A percentile compares a stretch with the other conserved stretches of the same genome.
Conservation (phyloP, 2,329 filamentous ascomycete species). For the Calonectria ilicicola region DNA sequence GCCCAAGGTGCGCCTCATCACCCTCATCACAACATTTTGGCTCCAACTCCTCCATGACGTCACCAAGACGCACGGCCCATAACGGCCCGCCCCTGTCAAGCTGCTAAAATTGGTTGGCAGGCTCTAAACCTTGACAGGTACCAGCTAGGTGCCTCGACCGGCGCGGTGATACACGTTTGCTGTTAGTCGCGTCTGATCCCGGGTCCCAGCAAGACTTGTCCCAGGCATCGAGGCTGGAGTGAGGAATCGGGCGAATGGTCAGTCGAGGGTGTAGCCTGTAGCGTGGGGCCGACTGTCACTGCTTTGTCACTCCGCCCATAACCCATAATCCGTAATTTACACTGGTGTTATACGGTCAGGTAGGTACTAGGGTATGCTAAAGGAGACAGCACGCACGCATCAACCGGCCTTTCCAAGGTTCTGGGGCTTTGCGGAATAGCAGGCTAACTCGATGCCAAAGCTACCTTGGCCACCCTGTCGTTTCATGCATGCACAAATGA, state of each 20-base stretch:
- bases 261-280: background rate
- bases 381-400: background rate
- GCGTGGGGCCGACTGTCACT: background rate
- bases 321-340: no score
- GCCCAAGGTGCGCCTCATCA: background rate
- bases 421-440: background rate
- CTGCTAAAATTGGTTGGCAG: background rate
- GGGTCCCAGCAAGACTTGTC: slow-evolving; percentile 16
- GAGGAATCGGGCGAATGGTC: slow-evolving; percentile 13
- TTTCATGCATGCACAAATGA: slow-evolving; percentile 3
- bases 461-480: background rate
- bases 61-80: slow-evolving; percentile 8
- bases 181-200: background rate
- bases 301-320: background rate
- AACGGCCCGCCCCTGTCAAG: slow-evolving; percentile 18
- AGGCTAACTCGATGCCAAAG: background rate
- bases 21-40: background rate
- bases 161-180: background rate
- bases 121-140: background rate
- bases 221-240: slow-evolving; percentile 18
- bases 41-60: slow-evolving; percentile 15
- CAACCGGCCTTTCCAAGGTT: background rate
- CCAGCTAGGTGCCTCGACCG: background rate
- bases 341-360: no score
- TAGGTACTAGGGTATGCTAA: no score